Percentiles rank a stretch among this genome's conserved stretches.
Conservation (phyloP, 2,329 filamentous ascomycete species). For the Penicillium digitatum region DNA sequence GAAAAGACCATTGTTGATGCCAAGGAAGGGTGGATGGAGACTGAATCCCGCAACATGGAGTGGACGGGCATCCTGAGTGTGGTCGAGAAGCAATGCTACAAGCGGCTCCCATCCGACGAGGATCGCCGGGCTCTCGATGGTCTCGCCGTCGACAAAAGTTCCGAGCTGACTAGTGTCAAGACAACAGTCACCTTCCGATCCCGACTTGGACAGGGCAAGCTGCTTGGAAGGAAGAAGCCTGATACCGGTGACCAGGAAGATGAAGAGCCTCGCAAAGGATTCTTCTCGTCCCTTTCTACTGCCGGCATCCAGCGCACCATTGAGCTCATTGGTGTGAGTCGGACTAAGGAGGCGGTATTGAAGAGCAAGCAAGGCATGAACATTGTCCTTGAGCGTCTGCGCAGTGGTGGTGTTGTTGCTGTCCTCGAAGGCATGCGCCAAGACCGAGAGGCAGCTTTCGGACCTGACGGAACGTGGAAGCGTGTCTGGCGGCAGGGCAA, state of each 20-base stretch:
- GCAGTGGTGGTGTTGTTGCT: conserved; percentile 62
- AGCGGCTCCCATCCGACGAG: conserved; percentile 40
- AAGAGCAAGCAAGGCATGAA: conserved; percentile 66
- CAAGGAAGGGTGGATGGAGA: conserved; percentile 63
- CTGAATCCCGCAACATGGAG: conserved; percentile 61
- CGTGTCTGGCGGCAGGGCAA: conserved; percentile 40
- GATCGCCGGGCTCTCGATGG: conserved; percentile 23
- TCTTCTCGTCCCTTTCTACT: conserved; percentile 58
- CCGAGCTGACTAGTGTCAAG: conserved; percentile 53
- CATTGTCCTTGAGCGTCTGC: conserved; percentile 59
- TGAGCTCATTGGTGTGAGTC: conserved; percentile 58
- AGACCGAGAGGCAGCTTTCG: conserved; percentile 50
- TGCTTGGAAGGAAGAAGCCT: conserved; percentile 43
- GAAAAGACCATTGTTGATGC: conserved; percentile 61
- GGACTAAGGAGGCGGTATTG: conserved; percentile 57
- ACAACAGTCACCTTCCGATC: conserved; percentile 61
- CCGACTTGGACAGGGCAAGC: conserved; percentile 56
- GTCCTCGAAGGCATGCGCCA: conserved; percentile 68
- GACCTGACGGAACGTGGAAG: conserved; percentile 41
- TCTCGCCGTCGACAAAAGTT: conserved; percentile 36
- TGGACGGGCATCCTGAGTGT: conserved; percentile 64
- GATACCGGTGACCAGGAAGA: conserved; percentile 47
- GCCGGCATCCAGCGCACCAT: conserved; percentile 60
- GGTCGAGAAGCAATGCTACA: conserved; percentile 58
- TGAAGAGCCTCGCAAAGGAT: conserved; percentile 51